These are phyloP conservation scores for Inonotus hispidus DNA, from an alignment of 1,284 basidiomycete species.

Conservation along the genomic window DNA sequence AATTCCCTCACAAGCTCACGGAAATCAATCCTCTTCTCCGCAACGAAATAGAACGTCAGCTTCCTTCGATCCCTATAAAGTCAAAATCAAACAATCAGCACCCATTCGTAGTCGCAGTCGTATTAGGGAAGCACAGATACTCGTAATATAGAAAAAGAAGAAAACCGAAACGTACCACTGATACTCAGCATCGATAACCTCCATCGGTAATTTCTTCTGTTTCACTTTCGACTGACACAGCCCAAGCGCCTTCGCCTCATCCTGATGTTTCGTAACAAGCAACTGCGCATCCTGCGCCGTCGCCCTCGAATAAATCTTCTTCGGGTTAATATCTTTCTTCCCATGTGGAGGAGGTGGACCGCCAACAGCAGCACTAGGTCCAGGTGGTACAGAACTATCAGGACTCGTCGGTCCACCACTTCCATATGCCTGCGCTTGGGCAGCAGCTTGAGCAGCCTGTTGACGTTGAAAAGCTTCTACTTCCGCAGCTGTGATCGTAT, in stretches of 20 bases:
- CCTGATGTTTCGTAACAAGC: conserved; percentile 76
- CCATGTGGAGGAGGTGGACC: conserved; percentile 24
- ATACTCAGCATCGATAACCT: conserved; percentile 96
- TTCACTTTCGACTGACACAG: conserved; percentile 88
- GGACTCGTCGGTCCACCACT: conserved; percentile 51
- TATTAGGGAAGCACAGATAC: no score
- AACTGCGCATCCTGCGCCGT: conserved; percentile 78
- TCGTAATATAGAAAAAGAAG: not conserved
- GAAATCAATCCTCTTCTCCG: conserved; percentile 96
- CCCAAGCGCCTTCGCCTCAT: conserved; percentile 89
- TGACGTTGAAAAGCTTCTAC: conserved; percentile 86
- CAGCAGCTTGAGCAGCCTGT: conserved; percentile 37
- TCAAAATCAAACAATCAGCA: not conserved
- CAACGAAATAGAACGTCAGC: conserved; percentile 95
- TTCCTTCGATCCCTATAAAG: conserved; percentile 81
- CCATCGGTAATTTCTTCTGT: conserved; percentile 94
- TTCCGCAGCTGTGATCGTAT: conserved; percentile 85
- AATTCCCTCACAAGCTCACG: conserved; percentile 90
- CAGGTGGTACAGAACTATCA: conserved; percentile 25
- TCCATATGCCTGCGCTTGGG: conserved; percentile 32
- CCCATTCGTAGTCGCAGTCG: not conserved
- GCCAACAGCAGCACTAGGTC: not conserved
- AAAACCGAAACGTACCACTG: conserved; percentile 69
- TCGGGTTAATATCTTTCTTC: conserved; percentile 92
- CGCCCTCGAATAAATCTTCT: conserved; percentile 96